These are phyloP conservation scores for Globisporangium nagaii DNA, from an alignment of 352 stramenopile species.

Conservation along the genomic window DNA sequence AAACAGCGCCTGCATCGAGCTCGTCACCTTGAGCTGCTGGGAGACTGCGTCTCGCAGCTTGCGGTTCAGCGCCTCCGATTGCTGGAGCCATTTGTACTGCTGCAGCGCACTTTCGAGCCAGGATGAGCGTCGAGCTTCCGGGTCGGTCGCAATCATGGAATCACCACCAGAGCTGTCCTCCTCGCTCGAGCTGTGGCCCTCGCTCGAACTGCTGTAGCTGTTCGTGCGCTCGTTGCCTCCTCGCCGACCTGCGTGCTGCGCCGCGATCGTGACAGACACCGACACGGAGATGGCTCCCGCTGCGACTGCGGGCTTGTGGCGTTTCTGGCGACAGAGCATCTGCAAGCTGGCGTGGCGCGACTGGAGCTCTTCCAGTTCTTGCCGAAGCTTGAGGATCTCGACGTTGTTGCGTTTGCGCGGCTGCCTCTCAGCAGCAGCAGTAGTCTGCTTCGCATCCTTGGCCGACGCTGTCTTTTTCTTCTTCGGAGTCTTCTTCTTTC, in stretches of 20 bases:
- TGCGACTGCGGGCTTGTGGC: background rate
- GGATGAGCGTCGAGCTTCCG: too few species aligned
- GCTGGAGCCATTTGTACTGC: constrained; percentile 36
- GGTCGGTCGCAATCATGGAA: too few species aligned
- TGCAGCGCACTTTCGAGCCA: constrained; percentile 38
- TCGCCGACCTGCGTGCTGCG: background rate
- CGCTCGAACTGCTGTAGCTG: too few species aligned
- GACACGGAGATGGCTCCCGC: too few species aligned
- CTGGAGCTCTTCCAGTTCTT: constrained; percentile 8
- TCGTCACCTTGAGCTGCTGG: constrained; percentile 36
- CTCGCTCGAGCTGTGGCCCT: background rate
- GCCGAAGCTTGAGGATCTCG: constrained; percentile 12
- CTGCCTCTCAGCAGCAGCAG: too few species aligned
- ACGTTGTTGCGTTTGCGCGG: constrained; percentile 10
- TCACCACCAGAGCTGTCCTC: too few species aligned
- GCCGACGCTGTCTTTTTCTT: too few species aligned
- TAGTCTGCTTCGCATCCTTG: too few species aligned
- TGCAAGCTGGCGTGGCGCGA: background rate
- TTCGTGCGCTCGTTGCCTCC: too few species aligned
- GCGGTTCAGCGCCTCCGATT: constrained; percentile 33
- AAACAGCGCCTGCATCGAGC: constrained; percentile 33
- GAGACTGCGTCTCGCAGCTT: constrained; percentile 32
- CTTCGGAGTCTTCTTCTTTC: too few species aligned
- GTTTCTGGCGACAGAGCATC: background rate
- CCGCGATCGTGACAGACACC: background rate